Conservation (phyloP, 495 filamentous ascomycete species). For the Aspergillus bertholletiae region DNA sequence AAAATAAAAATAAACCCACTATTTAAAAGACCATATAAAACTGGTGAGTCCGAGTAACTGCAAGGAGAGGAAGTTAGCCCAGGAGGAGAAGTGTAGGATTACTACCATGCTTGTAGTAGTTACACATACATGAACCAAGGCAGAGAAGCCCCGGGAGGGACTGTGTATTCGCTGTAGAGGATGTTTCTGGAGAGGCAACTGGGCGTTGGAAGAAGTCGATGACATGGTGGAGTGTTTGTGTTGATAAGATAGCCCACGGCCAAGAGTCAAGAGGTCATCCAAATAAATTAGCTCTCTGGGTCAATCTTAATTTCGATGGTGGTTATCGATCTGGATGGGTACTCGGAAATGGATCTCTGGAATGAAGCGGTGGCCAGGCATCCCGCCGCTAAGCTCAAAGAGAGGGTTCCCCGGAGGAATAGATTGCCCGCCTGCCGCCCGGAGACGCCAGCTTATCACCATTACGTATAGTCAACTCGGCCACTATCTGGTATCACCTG, state of each 20-base stretch:
- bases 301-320: too few relatives aligned
- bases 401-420: neutral
- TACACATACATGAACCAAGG: conserved; percentile 60
- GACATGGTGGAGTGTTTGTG: neutral
- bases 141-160: conserved; percentile 66
- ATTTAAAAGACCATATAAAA: conserved; percentile 68
- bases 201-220: conserved; percentile 11
- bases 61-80: conserved; percentile 22
- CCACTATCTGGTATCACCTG: too few relatives aligned
- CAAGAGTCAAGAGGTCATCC: too few relatives aligned
- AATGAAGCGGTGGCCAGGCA: neutral
- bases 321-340: too few relatives aligned
- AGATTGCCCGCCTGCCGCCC: neutral
- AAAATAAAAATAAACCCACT: too few relatives aligned
- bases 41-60: conserved; percentile 59
- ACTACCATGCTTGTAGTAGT: too few relatives aligned
- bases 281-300: too few relatives aligned
- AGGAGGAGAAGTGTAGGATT: too few relatives aligned
- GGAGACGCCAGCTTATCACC: neutral
- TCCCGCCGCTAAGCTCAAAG: neutral
- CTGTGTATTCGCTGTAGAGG: conserved; percentile 69
- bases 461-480: neutral
- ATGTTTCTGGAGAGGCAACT: conserved; percentile 45
- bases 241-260: neutral
- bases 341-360: too few relatives aligned